Base-by-base conservation (phyloP, 176 grass and related monocot genomes). In the Phyllostachys edulis region DNA sequence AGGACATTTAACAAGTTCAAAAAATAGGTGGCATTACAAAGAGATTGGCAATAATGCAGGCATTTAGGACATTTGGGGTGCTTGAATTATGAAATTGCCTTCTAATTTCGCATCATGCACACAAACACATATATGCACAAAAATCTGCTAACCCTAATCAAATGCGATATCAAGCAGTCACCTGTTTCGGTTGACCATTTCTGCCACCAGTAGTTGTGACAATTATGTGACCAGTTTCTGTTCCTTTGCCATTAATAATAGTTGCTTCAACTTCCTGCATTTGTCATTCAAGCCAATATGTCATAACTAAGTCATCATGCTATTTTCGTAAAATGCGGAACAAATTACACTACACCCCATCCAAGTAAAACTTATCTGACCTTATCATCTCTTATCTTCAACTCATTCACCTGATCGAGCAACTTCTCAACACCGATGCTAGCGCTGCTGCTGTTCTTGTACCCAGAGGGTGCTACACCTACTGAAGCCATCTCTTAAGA, bases 221-320 rank as follows among this genome's bases (percentile, higher is more conserved):
- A 83, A 94, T 94, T 73, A 94, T 94, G 88, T 94, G 92, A 36
- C 92, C 92, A 76, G 92, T 89, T 85, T 94, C 92, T 18, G 92
- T 94, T 51, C 87, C 92, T 63, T 92, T 94, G 55, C 90, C 92
- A 77, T 94, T 87, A 80, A 94, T 84, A 63, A 94, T 82, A 36
- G 89, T 90, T 41, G 89, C 90, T 85, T 94, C 92, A 66, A 89
- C 87, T 80, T 92, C 92, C 92, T 94, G 87, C 47, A 90, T 21
- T 80, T 75, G 38, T 54, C 32, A 86, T 80, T 56, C 27, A 66
- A 64, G n/a, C 23, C 41, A 71, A 63, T 41, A 80, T 32, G 59
- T 79, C 52, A 83, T 0, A 4, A 7, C 2, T 18, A 51, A 21
- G n/a, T 36, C 46, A 41, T 17, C n/a, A 0, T 34, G 26, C 16